Evolutionary conservation across 2,329 filamentous ascomycete genomes (phyloP).

Genomic region (Ophiocordyceps australis): DNA sequence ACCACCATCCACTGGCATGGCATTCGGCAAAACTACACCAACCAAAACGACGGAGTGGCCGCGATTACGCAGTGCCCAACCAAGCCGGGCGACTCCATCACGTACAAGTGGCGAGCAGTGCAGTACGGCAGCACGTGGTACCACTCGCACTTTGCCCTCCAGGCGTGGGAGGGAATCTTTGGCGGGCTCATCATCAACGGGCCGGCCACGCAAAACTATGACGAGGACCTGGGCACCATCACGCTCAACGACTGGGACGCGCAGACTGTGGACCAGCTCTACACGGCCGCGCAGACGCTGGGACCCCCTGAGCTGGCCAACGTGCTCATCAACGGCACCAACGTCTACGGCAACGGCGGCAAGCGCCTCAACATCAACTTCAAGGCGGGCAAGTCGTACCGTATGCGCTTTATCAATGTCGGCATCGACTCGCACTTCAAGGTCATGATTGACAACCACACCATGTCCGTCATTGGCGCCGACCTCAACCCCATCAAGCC

Average conservation of each 20-base stretch:
- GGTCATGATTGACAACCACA: constrained; percentile 38
- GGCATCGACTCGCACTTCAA: constrained; percentile 23
- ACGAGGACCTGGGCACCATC: constrained; percentile 42
- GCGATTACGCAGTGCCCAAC: constrained; percentile 29
- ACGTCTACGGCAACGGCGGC: constrained; percentile 14
- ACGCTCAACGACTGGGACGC: constrained; percentile 42
- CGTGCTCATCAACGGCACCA: constrained; percentile 25
- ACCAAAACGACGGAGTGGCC: constrained; percentile 36
- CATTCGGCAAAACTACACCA: constrained; percentile 34
- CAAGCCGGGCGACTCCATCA: constrained; percentile 29
- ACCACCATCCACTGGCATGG: constrained; percentile 47
- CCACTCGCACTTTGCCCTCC: constrained; percentile 36
- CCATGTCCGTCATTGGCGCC: constrained; percentile 34
- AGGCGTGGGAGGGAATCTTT: constrained; percentile 34
- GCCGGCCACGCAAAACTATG: constrained; percentile 37
- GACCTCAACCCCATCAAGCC: constrained; percentile 41
- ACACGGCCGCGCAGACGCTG: background rate
- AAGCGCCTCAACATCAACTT: constrained; percentile 18
- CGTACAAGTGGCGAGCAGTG: constrained; percentile 38
- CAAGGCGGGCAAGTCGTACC: constrained; percentile 21
- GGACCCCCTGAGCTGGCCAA: constrained; percentile 15
- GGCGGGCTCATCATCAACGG: constrained; percentile 47
- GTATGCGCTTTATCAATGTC: constrained; percentile 27
- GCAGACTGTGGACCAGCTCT: constrained; percentile 18
- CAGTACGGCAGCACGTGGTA: constrained; percentile 40